Percentiles rank a stretch among this genome's conserved stretches.
Evolutionary conservation across 73 alveolate species (phyloP).

Genomic region (Uronychia binucleata): DNA sequence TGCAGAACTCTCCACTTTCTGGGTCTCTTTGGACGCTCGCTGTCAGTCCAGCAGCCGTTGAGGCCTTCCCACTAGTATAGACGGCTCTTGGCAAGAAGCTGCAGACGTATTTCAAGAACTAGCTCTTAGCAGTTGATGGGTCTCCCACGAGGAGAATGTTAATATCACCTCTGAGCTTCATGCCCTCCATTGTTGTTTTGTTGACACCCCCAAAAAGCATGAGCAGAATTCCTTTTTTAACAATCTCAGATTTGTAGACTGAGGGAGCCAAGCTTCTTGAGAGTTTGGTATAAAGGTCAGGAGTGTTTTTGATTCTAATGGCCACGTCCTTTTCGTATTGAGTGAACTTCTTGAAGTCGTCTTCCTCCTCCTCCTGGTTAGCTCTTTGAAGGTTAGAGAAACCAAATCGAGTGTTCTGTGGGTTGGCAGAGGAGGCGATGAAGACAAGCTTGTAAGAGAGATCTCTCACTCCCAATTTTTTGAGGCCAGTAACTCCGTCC

Average conservation of each 20-base stretch:
- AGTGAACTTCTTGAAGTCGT: slow-evolving; percentile 73
- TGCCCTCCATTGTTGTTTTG: slow-evolving; percentile 96
- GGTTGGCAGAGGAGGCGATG: slow-evolving; percentile 88
- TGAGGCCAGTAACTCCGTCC: slow-evolving; percentile 96
- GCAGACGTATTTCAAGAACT: slow-evolving; percentile 96
- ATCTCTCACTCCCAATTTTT: slow-evolving; percentile 96
- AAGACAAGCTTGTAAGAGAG: slow-evolving; percentile 95
- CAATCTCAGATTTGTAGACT: slow-evolving; percentile 97
- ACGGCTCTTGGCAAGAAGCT: slow-evolving; percentile 92
- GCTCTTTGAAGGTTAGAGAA: slow-evolving; percentile 49
- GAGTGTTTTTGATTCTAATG: slow-evolving; percentile 77
- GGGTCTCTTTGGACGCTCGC: slow-evolving; percentile 95
- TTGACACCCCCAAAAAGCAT: slow-evolving; percentile 97
- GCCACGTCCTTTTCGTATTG: slow-evolving; percentile 77
- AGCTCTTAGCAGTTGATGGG: slow-evolving; percentile 99
- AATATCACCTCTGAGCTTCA: slow-evolving; percentile 98
- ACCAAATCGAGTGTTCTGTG: slow-evolving; percentile 66
- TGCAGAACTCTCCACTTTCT: slow-evolving; percentile 98
- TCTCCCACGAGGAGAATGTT: slow-evolving; percentile 98
- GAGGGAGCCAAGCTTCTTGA: slow-evolving; percentile 97
- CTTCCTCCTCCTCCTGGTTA: slow-evolving; percentile 64
- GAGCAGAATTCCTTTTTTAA: slow-evolving; percentile 97
- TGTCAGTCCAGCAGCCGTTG: slow-evolving; percentile 99
- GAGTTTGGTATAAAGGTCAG: slow-evolving; percentile 82
- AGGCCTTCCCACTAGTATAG: slow-evolving; percentile 99